Evolutionary conservation across 2,329 filamentous ascomycete species (phyloP).

Genomic region (Dactylellina parvicollis): DNA sequence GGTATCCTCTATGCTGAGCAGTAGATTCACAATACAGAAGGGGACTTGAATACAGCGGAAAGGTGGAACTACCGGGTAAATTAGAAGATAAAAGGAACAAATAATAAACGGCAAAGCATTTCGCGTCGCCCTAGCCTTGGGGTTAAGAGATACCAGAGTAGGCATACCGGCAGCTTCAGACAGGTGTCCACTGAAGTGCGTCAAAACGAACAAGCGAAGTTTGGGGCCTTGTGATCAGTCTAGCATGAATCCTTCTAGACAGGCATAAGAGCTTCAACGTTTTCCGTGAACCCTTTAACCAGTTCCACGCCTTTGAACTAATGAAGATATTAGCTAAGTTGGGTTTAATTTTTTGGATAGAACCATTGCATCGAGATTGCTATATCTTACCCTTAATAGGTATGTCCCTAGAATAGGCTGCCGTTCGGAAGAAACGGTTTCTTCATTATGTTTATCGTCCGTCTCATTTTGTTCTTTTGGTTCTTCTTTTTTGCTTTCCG

Average conservation of each 20-base stretch:
- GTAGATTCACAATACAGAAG: slow-evolving; percentile 1
- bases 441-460: background rate
- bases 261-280: slow-evolving; percentile 2
- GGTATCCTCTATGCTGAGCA: slow-evolving; percentile 15
- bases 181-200: too few relatives aligned
- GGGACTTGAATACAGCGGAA: background rate
- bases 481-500: background rate
- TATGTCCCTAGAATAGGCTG: slow-evolving; percentile 31
- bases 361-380: background rate
- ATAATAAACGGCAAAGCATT: background rate
- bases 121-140: too few relatives aligned
- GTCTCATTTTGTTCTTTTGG: slow-evolving; percentile 2
- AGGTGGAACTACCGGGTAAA: background rate
- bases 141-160: too few relatives aligned
- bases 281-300: slow-evolving; percentile 24
- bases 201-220: too few relatives aligned
- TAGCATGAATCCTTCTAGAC: background rate
- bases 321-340: slow-evolving; percentile 2
- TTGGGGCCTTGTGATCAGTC: too few relatives aligned
- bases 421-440: background rate
- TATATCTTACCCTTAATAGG: slow-evolving; percentile 31
- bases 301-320: slow-evolving; percentile 38
- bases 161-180: too few relatives aligned
- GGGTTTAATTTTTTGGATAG: background rate
- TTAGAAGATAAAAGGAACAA: background rate